These are phyloP conservation scores for Neurospora sp. DNA, from an alignment of 495 filamentous ascomycete genomes.

Conservation along the genomic window DNA sequence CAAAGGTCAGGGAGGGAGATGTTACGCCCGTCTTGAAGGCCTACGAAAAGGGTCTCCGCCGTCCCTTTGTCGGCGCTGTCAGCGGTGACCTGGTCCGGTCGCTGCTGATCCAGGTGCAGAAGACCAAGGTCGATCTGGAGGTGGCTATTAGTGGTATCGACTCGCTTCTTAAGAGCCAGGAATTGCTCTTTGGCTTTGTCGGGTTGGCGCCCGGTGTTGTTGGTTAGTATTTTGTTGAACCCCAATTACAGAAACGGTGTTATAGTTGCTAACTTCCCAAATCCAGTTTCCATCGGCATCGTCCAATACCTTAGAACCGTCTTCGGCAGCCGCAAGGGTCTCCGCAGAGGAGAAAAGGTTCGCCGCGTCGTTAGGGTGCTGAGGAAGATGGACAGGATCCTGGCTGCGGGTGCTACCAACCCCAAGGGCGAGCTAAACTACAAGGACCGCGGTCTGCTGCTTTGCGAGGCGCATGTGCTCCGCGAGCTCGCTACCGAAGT, in stretches of 20 bases:
- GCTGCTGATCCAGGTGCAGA: constrained; percentile 91
- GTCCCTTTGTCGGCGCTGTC: constrained; percentile 68
- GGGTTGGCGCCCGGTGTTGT: constrained; percentile 84
- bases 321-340: constrained; percentile 58
- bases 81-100: constrained; percentile 81
- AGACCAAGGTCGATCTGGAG: constrained; percentile 97
- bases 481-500: constrained; percentile 51
- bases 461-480: constrained; percentile 79
- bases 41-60: constrained; percentile 77
- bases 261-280: constrained; percentile 5
- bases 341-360: constrained; percentile 46
- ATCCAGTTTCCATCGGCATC: constrained; percentile 59
- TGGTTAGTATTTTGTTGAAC: background rate
- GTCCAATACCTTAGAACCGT: constrained; percentile 59
- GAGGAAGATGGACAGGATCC: constrained; percentile 75
- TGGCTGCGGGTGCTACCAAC: constrained; percentile 53
- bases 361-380: constrained; percentile 62
- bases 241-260: no score
- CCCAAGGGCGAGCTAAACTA: constrained; percentile 62
- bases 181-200: constrained; percentile 93
- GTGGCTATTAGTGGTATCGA: constrained; percentile 93
- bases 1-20: constrained; percentile 80
- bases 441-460: constrained; percentile 79
- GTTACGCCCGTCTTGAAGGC: constrained; percentile 82
- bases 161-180: constrained; percentile 83